phyloP scores from a whole-genome alignment of 306 rosid genomes.

The Rubus idaeus region DNA sequence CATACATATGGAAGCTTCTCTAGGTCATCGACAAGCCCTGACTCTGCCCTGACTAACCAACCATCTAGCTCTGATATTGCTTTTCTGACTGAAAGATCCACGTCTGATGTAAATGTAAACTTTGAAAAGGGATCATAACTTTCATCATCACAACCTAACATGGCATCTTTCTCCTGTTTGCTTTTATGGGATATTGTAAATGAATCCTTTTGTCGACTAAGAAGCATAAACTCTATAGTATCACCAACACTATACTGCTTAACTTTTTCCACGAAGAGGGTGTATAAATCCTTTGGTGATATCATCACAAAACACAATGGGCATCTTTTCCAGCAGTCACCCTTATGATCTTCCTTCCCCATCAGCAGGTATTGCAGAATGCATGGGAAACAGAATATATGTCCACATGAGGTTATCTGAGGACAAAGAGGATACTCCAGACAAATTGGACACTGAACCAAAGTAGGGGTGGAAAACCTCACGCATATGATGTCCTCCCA shows the following conservation, averaged over 20 bases:
- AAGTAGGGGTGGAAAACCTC: conserved; percentile 70
- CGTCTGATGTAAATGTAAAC: conserved; percentile 84
- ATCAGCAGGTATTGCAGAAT: conserved; percentile 72
- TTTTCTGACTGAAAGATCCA: conserved; percentile 75
- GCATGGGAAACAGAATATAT: conserved; percentile 93
- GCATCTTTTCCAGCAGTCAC: conserved; percentile 92
- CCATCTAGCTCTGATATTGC: conserved; percentile 86
- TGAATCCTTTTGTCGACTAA: conserved; percentile 71
- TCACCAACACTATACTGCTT: conserved; percentile 67
- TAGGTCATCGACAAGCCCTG: conserved; percentile 86
- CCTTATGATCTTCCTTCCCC: conserved; percentile 91
- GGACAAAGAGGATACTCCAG: conserved; percentile 89
- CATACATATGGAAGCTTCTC: conserved; percentile 95
- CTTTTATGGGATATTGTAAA: conserved; percentile 44
- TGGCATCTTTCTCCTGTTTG: conserved; percentile 43
- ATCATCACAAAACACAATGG: conserved; percentile 90
- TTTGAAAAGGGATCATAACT: conserved; percentile 73
- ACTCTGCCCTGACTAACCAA: conserved; percentile 87
- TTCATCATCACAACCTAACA: conserved; percentile 27
- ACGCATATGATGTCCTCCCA: conserved; percentile 94
- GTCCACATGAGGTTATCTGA: conserved; percentile 96
- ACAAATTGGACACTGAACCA: conserved; percentile 94
- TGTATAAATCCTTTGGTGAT: conserved; percentile 81
- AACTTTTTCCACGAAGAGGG: conserved; percentile 72
- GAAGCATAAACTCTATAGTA: conserved; percentile 55